Evolutionary conservation across 768 basidiomycete genomes (phyloP).

Genomic region (Termitomyces bulborhizus): DNA sequence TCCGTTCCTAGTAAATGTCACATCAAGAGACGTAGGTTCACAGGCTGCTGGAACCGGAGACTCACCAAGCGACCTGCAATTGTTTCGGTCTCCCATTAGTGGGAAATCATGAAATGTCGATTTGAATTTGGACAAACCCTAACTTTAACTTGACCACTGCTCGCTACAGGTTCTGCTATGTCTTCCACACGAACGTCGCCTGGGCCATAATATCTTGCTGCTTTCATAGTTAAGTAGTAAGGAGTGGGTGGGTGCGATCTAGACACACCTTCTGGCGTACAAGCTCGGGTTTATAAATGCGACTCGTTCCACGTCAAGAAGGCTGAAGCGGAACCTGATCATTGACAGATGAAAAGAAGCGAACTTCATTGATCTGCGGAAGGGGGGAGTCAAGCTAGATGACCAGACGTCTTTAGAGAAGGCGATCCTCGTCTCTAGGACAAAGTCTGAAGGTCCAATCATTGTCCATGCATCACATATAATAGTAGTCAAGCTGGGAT

Average conservation of each 20-base stretch:
- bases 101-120: neutral
- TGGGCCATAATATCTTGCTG: conserved; percentile 38
- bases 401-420: neutral
- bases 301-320: neutral
- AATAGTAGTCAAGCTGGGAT: too few relatives aligned
- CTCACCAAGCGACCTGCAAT: conserved; percentile 23
- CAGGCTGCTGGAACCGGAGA: neutral
- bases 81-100: neutral
- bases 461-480: too few relatives aligned
- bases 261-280: neutral
- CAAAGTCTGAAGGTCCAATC: too few relatives aligned
- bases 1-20: conserved; percentile 20
- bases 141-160: conserved; percentile 35
- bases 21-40: neutral
- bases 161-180: conserved; percentile 28
- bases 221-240: conserved; percentile 21
- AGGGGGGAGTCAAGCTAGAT: neutral
- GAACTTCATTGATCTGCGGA: neutral
- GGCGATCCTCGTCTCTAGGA: neutral
- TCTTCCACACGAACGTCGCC: conserved; percentile 38
- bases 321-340: too few relatives aligned
- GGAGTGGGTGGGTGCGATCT: neutral
- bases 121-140: conserved; percentile 24
- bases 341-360: neutral
- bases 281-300: neutral